Conservation (phyloP, 345 rosid genomes). For the Aquilaria malaccensis region DNA sequence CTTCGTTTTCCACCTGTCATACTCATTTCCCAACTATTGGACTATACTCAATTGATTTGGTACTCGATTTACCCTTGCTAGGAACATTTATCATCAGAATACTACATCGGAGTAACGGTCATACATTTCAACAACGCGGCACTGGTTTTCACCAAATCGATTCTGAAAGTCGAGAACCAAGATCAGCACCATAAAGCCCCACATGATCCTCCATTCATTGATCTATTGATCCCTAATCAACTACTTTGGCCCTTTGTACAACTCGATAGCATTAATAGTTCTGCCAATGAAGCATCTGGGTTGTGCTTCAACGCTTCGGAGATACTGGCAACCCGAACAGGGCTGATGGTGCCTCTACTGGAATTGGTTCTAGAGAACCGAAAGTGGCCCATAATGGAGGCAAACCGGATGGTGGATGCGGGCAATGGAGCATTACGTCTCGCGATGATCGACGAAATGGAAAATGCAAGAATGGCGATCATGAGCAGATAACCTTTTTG, state of each 20-base stretch:
- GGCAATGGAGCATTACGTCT: constrained; percentile 15
- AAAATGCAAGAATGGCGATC: constrained; percentile 14
- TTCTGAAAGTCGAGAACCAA: constrained; percentile 22
- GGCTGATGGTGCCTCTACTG: constrained; percentile 25
- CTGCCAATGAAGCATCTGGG: constrained; percentile 9
- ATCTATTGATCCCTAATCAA: constrained; percentile 18
- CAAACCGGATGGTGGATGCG: constrained; percentile 32
- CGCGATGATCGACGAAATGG: constrained; percentile 31
- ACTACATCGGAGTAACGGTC: constrained; percentile 34
- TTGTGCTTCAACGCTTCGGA: constrained; percentile 9
- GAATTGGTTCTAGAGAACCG: constrained; percentile 21
- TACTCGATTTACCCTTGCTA: constrained; percentile 5
- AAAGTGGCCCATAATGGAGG: constrained; percentile 27
- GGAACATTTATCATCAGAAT: constrained; percentile 25
- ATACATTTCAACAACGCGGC: constrained; percentile 17
- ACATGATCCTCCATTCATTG: constrained; percentile 18
- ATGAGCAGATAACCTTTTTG: constrained; percentile 27
- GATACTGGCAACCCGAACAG: constrained; percentile 1
- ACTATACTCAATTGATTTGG: constrained; percentile 30
- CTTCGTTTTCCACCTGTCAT: constrained; percentile 24
- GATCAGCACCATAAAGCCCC: constrained; percentile 20
- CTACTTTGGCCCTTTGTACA: constrained; percentile 8
- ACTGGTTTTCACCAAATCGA: constrained; percentile 13
- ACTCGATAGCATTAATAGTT: not conserved
- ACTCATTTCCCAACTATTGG: constrained; percentile 4